phyloP scores from a whole-genome alignment of 805 yeast species.

The Wickerhamiella alocasiicola region DNA sequence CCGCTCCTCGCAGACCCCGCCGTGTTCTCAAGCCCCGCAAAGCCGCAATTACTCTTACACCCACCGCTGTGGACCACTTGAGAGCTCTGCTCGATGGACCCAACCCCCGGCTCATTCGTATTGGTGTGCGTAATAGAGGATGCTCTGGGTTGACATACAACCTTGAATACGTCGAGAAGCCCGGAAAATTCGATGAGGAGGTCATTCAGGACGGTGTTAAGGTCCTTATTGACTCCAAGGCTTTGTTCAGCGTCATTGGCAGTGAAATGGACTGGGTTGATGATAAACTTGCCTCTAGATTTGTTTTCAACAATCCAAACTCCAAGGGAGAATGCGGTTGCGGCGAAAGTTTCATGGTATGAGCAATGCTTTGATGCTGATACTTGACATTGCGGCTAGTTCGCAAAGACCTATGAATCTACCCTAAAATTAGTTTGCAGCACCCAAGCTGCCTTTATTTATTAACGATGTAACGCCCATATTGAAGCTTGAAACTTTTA shows the following conservation, averaged over 20 bases:
- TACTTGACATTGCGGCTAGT: too few species aligned
- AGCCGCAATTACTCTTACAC: constrained; percentile 73
- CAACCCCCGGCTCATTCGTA: constrained; percentile 74
- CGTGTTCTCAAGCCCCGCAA: constrained; percentile 72
- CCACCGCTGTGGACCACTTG: constrained; percentile 65
- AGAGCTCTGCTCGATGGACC: constrained; percentile 60
- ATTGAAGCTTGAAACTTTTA: too few species aligned
- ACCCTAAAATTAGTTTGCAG: too few species aligned
- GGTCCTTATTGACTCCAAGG: constrained; percentile 89
- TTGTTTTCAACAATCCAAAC: constrained; percentile 90
- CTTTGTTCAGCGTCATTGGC: constrained; percentile 88
- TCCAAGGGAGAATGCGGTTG: constrained; percentile 98
- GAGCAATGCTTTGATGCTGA: too few species aligned
- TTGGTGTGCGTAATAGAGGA: constrained; percentile 92
- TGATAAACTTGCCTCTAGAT: constrained; percentile 76
- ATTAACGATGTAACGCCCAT: too few species aligned
- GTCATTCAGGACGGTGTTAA: constrained; percentile 87
- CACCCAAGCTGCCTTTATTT: too few species aligned
- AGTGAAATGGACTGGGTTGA: constrained; percentile 98
- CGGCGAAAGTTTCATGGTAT: constrained; percentile 97
- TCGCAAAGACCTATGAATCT: too few species aligned
- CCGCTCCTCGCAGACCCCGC: constrained; percentile 14
- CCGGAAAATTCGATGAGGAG: constrained; percentile 92
- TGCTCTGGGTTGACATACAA: constrained; percentile 92
- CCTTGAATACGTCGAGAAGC: constrained; percentile 74